Evolutionary conservation across 768 basidiomycete genomes (phyloP), one percentile per base, ranked within the genome.

Genomic region (button mushroom (Agaricus bisporus)): DNA sequence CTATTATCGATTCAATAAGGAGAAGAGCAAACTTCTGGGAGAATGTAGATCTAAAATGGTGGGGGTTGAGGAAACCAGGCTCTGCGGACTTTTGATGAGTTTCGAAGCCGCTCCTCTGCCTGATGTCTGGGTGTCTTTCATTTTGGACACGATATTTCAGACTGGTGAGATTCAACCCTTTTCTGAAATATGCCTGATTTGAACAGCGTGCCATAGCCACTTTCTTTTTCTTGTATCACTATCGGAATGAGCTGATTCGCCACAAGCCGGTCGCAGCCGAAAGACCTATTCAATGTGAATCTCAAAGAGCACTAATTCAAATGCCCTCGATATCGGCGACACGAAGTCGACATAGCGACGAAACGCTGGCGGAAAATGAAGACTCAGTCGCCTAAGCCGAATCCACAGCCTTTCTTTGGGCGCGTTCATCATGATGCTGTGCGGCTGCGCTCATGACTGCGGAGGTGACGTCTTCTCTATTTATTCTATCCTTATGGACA

Each of bases 41-140:
- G 39, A 54, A 10, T 54, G 53, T 6, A 39, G 32, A 28, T 36
- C 11, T 4, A 41, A 41, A 25, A 5, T 48, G 28, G 20, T 15
- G 5, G 41, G 48, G 6, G 32, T n/a, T 17, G 41, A 41, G 8
- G 47, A 41, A 10, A 20, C 14, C 2, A 29, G 42, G 18, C 12
- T 38, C n/a, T 54, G 53, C 25, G 8, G 20, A 26, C 18, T 42
- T 36, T 29, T 54, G 15, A 11, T 41, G 12, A 17, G 3, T 5
- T 54, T 54, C 14, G 38, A 39, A 11, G 41, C 39, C 11, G 47
- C 32, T 7, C 53, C 53, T 35, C 15, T 54, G 15, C 26, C 45
- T 20, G 48, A 47, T 43, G 53, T 54, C 10, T 54, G 53, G 46
- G 4, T 48, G 25, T 37, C 46, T 5, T 54, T 54, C 41, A 14